Base-by-base conservation (phyloP, 73 alveolate genomes). In the Paramecium octaurelia region DNA sequence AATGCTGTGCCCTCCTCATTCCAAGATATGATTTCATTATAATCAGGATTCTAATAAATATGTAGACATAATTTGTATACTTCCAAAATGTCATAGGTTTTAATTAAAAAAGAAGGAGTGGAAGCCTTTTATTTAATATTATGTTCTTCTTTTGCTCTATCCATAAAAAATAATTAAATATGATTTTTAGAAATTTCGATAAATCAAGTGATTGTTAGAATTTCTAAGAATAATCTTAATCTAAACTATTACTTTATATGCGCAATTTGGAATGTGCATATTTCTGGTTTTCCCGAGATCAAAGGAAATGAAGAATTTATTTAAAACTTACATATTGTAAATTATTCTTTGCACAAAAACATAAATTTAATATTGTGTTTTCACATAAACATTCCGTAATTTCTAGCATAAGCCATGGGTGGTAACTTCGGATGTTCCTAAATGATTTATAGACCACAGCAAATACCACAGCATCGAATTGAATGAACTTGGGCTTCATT, bases 401-500 rank as follows among this genome's bases (percentile, higher is more conserved):
- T 58, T 60, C 93, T 85, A 43, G 95, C 95, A 86, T 95, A 95
- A 34, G 97, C 97, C 98, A 95, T 95, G 4, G 97, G 96, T 24
- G 98, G 98, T 8, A 95, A 77, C 58, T 95, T 95, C 35, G 94
- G 97, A 68, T 95, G 96, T 40, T 95, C 96, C 92, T 94, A 83
- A 18, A 20, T 48, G 23, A 27, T 50, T 40, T 23, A 80, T 54
- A 58, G 7, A 54, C 18, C 6, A 18, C 0, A 4, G 46, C n/a
- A 89, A 92, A 97, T 85, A 93, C 98, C 84, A 96, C 98, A 89
- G 98, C 96, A 10, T 84, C 93, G 86, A 98, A 98, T 76, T 92
- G 38, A 24, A 94, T 80, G 93, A 96, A 96, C 44, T 89, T 85
- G 7, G 99, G 99, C 35, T 93, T 94, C 96, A 98, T 93, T 48